Base-by-base conservation (phyloP, 192 early-diverging fungal species). In the Backusella psychrophila region DNA sequence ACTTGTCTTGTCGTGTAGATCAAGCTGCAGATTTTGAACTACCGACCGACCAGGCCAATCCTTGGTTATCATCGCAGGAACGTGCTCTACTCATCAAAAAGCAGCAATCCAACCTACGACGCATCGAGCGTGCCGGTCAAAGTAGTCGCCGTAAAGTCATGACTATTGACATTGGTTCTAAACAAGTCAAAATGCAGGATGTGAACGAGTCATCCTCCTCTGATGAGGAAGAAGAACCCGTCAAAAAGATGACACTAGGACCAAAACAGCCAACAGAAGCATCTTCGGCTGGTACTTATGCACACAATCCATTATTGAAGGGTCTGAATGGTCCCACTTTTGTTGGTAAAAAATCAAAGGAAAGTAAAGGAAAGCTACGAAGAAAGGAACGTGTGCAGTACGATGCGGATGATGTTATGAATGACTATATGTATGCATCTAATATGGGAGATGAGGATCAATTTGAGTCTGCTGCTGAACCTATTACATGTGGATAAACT, bases 21-120 rank as follows among this genome's bases (percentile, higher is more conserved):
- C 83, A 87, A 79, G 86, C 86, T 0, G 79, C 86, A 4, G 88
- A 89, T 59, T 87, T 86, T 77, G 79, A 80, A n/a, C 71, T 89
- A 6, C 88, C 88, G 49, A 82, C 81, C 3, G 88, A 89, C 80
- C 82, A 87, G 5, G 72, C 81, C 21, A 89, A 86, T 33, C 72
- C 81, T 11, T 89, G 88, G 88, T 26, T 85, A 34, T 82, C 82
- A 2, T 75, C 84, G 41, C 82, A 89, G 65, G 88, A 89, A 52
- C 67, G 83, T 42, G 80, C 82, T 9, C 31, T 72, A 26, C 72
- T 81, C 39, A 46, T 81, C 0, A 79, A 80, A 44, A 87, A 85
- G 69, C 86, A 85, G 29, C 78, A 82, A 67, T 66, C 86, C 19
- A 89, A 89, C 66, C 63, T 87, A 17, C 78, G 80, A 38, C 76